Percentiles rank a stretch among this genome's conserved stretches.
Evolutionary conservation across 352 stramenopile genomes (phyloP).

Genomic region (Phytophthora ohioensis): DNA sequence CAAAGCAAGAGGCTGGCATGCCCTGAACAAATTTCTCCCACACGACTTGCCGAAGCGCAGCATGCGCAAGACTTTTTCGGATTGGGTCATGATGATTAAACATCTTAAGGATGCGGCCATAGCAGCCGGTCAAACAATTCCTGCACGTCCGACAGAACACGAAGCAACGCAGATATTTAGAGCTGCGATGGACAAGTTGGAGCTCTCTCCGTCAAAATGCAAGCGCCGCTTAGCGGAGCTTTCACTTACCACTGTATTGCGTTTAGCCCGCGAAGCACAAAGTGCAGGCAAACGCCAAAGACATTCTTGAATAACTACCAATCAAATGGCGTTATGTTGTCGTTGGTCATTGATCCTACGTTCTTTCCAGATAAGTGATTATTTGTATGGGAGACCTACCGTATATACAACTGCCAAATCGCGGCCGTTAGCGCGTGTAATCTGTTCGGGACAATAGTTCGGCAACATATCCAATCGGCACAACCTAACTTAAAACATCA

Average conservation of each 20-base stretch:
- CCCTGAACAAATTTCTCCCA: constrained; percentile 5
- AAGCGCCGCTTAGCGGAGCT: constrained; percentile 2
- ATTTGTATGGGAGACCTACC: constrained; percentile 31
- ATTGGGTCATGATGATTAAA: constrained; percentile 12
- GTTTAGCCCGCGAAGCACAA: neutral
- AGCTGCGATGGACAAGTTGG: neutral
- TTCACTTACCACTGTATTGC: constrained; percentile 1
- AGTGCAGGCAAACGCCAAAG: neutral
- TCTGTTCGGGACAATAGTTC: no score
- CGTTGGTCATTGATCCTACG: no score
- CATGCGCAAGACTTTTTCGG: constrained; percentile 15
- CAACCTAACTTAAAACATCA: no score
- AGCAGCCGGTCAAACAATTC: neutral
- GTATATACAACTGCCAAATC: no score
- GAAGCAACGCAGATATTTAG: neutral
- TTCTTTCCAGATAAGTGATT: no score
- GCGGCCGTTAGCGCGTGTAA: no score
- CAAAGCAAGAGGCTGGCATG: constrained; percentile 13
- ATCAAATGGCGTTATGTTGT: no score
- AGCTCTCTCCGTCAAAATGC: neutral
- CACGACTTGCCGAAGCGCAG: constrained; percentile 10
- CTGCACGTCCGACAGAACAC: neutral
- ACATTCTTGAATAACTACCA: no score
- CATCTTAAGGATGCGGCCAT: constrained; percentile 6
- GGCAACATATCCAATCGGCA: no score